phyloP scores from a whole-genome alignment of 106 monocot genomes.

The Triglochin maritima region DNA sequence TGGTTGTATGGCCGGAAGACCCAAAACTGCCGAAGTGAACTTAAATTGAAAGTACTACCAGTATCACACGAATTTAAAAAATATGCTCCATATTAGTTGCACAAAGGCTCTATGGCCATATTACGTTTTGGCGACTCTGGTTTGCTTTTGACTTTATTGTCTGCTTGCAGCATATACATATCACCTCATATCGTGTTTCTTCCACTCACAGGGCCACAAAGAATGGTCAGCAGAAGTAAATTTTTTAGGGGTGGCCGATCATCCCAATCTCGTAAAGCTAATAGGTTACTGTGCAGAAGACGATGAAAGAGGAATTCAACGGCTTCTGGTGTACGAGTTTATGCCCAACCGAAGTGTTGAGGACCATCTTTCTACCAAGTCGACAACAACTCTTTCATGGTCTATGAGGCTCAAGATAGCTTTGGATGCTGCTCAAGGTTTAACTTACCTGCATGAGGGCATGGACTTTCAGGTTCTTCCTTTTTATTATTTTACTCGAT shows the following conservation, averaged over 20 bases:
- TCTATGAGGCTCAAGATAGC: conserved; percentile 5
- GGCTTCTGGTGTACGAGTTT: conserved; percentile 16
- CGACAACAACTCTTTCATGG: conserved; percentile 3
- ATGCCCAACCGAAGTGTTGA: conserved; percentile 19
- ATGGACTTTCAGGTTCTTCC: conserved; percentile 10
- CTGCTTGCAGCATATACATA: no score
- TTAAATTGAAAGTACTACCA: no score
- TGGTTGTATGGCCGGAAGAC: no score
- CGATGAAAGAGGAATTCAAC: conserved; percentile 7
- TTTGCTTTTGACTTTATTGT: no score
- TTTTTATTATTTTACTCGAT: background rate
- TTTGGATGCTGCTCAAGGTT: conserved; percentile 6
- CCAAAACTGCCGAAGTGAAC: no score
- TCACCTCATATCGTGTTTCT: background rate
- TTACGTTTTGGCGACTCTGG: no score
- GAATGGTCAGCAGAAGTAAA: conserved; percentile 15
- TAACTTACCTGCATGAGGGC: conserved; percentile 13
- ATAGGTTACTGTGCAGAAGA: conserved; percentile 6
- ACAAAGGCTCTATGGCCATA: no score
- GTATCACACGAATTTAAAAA: no score
- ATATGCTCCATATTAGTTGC: no score
- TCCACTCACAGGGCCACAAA: conserved; percentile 11
- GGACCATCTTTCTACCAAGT: conserved; percentile 2
- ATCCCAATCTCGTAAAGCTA: conserved; percentile 10
- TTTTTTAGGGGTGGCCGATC: conserved; percentile 3